phyloP scores from a whole-genome alignment of 306 rosid species.

The Quercus berberidifolia region DNA sequence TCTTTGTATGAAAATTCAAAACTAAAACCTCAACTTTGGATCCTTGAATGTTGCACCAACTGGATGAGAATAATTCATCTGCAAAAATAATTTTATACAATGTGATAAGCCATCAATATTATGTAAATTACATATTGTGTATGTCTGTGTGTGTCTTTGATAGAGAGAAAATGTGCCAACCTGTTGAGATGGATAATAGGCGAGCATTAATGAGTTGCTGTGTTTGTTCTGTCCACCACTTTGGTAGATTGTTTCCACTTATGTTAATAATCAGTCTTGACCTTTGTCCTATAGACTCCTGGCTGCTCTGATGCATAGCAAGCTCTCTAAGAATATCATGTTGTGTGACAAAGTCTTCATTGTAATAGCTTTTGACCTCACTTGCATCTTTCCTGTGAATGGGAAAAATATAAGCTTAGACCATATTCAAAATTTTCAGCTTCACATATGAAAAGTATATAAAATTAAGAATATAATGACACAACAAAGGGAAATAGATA shows the following conservation, averaged over 20 bases:
- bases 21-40: constrained; percentile 50
- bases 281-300: constrained; percentile 29
- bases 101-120: background rate
- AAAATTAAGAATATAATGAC: background rate
- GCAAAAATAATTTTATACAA: constrained; percentile 23
- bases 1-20: constrained; percentile 35
- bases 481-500: background rate
- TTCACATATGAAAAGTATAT: background rate
- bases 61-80: constrained; percentile 48
- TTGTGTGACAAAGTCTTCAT: constrained; percentile 43
- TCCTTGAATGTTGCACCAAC: constrained; percentile 47
- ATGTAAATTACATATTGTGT: background rate
- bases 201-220: constrained; percentile 32
- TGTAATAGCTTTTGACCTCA: constrained; percentile 29
- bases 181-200: constrained; percentile 60
- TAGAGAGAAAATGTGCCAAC: constrained; percentile 27
- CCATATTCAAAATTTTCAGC: background rate
- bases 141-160: background rate
- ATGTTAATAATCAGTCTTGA: constrained; percentile 44
- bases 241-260: constrained; percentile 39
- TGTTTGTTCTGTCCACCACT: constrained; percentile 46
- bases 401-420: background rate
- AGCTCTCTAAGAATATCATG: constrained; percentile 64
- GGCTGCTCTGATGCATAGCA: constrained; percentile 35
- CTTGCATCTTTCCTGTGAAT: constrained; percentile 35